Percentiles rank a stretch among this genome's conserved stretches.
Evolutionary conservation across 23 red algal genomes (phyloP).

Genomic region (Gracilaria vermiculophylla): DNA sequence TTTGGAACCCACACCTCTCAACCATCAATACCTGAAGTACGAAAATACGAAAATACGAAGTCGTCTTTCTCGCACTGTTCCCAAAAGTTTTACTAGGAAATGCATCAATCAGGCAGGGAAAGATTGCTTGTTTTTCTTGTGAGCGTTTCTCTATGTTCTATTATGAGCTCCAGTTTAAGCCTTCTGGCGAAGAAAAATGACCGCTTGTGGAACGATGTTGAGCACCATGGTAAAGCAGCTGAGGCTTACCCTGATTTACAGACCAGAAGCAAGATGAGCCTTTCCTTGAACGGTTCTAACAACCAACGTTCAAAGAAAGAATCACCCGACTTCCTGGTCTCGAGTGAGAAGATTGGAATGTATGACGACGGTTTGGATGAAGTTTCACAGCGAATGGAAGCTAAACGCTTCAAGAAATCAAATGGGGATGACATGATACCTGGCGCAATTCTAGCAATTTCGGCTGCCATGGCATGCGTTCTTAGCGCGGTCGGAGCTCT

Average conservation of each 20-base stretch:
- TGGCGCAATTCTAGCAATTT: constrained; percentile 8
- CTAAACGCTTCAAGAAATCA: not conserved
- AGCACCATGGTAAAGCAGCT: not conserved
- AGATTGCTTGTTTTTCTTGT: constrained; percentile 32
- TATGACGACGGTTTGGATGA: not conserved
- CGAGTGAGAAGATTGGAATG: not conserved
- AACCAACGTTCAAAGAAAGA: not conserved
- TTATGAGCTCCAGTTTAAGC: constrained; percentile 39
- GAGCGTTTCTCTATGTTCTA: constrained; percentile 13
- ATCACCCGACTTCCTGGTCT: not conserved
- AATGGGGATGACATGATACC: constrained; percentile 10
- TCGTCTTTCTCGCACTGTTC: not conserved
- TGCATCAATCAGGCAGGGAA: constrained; percentile 13
- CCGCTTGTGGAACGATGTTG: not conserved
- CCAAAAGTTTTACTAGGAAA: not conserved
- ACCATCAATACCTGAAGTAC: too few relatives aligned
- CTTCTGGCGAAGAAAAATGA: constrained; percentile 39
- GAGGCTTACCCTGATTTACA: not conserved
- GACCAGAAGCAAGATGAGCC: not conserved
- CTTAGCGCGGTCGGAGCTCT: constrained; percentile 25
- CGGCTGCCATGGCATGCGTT: constrained; percentile 10
- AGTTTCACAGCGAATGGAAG: not conserved
- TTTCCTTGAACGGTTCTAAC: not conserved
- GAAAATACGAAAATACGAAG: too few relatives aligned
- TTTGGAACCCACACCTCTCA: not conserved